These are phyloP conservation scores for Macrophomina tecta DNA, from an alignment of 2,329 filamentous ascomycete genomes.

Conservation along the genomic window DNA sequence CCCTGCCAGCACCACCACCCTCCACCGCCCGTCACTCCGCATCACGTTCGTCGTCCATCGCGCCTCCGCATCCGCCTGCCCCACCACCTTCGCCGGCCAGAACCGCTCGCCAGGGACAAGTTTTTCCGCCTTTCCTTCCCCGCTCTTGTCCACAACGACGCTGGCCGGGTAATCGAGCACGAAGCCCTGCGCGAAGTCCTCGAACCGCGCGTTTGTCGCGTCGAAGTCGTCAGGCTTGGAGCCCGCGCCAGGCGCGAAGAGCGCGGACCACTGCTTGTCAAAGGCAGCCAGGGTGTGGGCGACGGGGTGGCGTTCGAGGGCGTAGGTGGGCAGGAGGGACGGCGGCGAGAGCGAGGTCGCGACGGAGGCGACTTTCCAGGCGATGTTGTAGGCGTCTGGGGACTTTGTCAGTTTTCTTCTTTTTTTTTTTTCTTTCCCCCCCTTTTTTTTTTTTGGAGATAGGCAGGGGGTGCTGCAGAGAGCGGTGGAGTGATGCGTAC, in stretches of 20 bases:
- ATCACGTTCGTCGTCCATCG: neutral
- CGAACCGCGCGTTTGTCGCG: neutral
- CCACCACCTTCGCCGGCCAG: neutral
- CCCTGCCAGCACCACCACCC: neutral
- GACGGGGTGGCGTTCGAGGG: neutral
- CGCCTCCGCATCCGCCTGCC: neutral
- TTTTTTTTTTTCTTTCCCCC: neutral
- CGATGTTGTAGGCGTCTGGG: constrained; percentile 62
- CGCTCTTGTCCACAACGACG: neutral
- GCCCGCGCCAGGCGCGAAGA: neutral
- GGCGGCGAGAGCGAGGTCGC: constrained; percentile 45
- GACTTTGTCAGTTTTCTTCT: neutral
- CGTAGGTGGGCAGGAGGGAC: neutral
- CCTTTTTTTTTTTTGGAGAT: neutral
- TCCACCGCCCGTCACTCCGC: neutral
- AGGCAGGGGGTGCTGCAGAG: neutral
- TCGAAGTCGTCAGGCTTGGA: neutral
- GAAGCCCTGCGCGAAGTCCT: neutral
- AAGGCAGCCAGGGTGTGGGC: neutral
- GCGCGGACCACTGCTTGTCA: neutral
- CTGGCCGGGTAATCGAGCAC: neutral
- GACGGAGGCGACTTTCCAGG: constrained; percentile 58
- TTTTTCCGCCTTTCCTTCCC: neutral
- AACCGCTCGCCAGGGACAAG: constrained; percentile 2
- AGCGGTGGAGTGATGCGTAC: neutral